phyloP scores from a whole-genome alignment of 768 basidiomycete genomes.

The Pholiota molesta region DNA sequence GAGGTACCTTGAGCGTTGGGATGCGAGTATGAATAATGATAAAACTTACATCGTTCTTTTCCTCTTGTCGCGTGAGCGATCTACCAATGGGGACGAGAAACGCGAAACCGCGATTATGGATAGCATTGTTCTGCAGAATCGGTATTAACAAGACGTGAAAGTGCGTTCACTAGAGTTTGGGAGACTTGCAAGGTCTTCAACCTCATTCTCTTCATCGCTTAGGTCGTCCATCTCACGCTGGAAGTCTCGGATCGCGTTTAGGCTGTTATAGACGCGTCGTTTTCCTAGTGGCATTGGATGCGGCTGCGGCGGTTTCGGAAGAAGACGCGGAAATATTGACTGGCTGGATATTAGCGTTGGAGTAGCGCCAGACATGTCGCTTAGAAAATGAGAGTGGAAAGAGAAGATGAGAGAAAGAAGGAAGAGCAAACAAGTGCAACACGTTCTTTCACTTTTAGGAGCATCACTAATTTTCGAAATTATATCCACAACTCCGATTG shows the following conservation, averaged over 20 bases:
- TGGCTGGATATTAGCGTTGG: slow-evolving; percentile 76
- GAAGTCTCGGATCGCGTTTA: slow-evolving; percentile 69
- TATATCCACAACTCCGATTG: too few species aligned
- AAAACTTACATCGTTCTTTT: slow-evolving; percentile 76
- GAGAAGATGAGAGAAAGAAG: background rate
- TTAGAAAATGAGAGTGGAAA: too few species aligned
- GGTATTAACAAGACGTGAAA: slow-evolving; percentile 10
- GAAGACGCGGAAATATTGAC: slow-evolving; percentile 63
- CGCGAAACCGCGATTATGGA: slow-evolving; percentile 67
- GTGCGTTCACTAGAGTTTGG: background rate
- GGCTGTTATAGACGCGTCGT: slow-evolving; percentile 53
- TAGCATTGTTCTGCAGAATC: slow-evolving; percentile 49
- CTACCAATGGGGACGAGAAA: slow-evolving; percentile 78
- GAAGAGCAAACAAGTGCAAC: background rate
- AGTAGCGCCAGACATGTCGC: slow-evolving; percentile 51
- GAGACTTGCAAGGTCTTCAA: slow-evolving; percentile 70
- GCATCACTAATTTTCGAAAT: too few species aligned
- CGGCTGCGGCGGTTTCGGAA: slow-evolving; percentile 68
- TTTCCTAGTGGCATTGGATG: slow-evolving; percentile 62
- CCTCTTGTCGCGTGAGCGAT: slow-evolving; percentile 73
- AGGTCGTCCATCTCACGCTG: slow-evolving; percentile 81
- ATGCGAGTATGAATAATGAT: background rate
- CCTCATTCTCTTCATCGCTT: slow-evolving; percentile 81
- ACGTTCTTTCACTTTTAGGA: background rate
- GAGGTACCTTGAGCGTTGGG: background rate